Evolutionary conservation across 371 early-diverging fungal species (phyloP), one percentile per base, ranked within the genome.

Genomic region (Dinochytrium kinnereticum): DNA sequence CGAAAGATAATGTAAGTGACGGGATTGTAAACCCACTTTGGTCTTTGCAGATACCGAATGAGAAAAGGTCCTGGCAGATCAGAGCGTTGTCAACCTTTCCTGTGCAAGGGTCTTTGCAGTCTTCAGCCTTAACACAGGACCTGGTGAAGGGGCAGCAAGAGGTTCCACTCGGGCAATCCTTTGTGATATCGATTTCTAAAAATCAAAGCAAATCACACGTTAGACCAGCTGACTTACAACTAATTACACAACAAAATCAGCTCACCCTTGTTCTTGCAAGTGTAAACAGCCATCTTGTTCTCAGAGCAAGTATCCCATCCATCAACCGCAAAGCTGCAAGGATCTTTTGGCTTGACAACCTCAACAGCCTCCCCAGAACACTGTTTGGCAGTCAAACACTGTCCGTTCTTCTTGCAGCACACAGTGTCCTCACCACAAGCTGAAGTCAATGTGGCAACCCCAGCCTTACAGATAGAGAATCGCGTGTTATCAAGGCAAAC

Each of bases 61-160:
- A n/a, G 49, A 7, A 40, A 24, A 40, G 15, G 44, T 37, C 39
- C 44, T 66, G 39, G 66, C 66, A 66, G 39, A n/a, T 3, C 2
- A 26, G 26, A 30, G 37, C 15, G 49, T 26, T 40, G 44, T 38
- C 30, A 17, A 44, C 26, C 44, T 30, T 40, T 37, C 15, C n/a
- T 7, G 38, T n/a, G 66, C 66, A 66, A 21, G 66, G 66, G 66
- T 66, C 66, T 3, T 40, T 66, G 66, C 66, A 66, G 5, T 31
- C 7, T 2, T 61, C 38, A 17, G 7, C 44, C 7, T 5, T 44
- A 15, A 28, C 49, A 30, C 66, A 66, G 10, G 10, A 30, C n/a
- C 37, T 37, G 7, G 44, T 37, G 66, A 44, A 38, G 10, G 38
- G 26, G 44, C 66, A 66, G 66, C 66, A 66, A 10, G 15, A 17